phyloP scores from a whole-genome alignment of 2,329 filamentous ascomycete species.

The Arthrinium phaeospermum region DNA sequence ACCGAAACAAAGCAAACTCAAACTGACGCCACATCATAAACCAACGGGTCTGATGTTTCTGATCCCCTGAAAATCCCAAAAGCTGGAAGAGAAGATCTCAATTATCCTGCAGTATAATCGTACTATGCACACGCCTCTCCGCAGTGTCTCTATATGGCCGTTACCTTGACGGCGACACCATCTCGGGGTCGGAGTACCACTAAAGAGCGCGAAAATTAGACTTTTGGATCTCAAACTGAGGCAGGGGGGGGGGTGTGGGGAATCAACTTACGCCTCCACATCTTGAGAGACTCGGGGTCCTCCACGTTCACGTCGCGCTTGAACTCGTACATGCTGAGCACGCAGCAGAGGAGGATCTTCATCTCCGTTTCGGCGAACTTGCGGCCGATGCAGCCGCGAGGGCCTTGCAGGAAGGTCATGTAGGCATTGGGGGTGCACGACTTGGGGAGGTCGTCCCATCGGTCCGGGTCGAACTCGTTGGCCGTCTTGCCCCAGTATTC shows the following conservation, averaged over 20 bases:
- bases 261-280: conserved; percentile 45
- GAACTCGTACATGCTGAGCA: conserved; percentile 42
- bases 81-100: background rate
- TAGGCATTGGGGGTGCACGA: conserved; percentile 43
- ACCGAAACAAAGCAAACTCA: background rate
- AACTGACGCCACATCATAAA: background rate
- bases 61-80: background rate
- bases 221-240: background rate
- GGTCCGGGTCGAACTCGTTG: conserved; percentile 47
- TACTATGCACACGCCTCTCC: background rate
- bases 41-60: background rate
- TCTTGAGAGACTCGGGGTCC: conserved; percentile 53
- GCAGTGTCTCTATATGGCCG: conserved; percentile 30
- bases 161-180: conserved; percentile 46
- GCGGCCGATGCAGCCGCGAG: conserved; percentile 37
- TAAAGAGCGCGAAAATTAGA: background rate
- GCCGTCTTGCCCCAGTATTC: conserved; percentile 48
- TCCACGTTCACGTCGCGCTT: conserved; percentile 40
- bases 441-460: conserved; percentile 46
- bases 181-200: conserved; percentile 50
- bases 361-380: conserved; percentile 41
- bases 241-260: background rate
- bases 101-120: background rate
- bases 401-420: conserved; percentile 41
- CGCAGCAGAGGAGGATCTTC: conserved; percentile 41